Base-by-base conservation (phyloP, 805 yeast genomes). In the Yarrowia keelungensis region DNA sequence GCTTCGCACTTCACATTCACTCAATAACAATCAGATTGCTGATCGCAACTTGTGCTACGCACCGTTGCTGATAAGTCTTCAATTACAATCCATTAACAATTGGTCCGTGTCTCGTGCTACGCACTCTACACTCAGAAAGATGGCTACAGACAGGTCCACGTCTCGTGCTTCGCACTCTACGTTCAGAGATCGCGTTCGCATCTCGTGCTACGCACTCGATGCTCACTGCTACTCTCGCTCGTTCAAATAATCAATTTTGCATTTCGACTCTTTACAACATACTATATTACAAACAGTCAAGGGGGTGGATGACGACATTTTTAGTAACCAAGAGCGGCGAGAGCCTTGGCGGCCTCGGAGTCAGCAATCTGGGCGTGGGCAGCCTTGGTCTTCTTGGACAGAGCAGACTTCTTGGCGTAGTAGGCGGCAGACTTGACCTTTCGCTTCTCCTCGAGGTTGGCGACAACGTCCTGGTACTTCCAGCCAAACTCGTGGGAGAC, bases 391-490 rank as follows among this genome's bases (percentile, higher is more conserved):
- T 94, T 94, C 90, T 91, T 91, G 83, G 89, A 85, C 81, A 91
- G 90, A 83, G 98, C 97, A 83, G 85, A 87, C 97, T 94, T 95
- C 90, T 92, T 92, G 79, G 97, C 96, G 89, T 92, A 92, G 91
- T 91, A 95, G 85, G 97, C 99, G 81, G 97, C 97, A 79, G 97
- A 89, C 88, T 90, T 92, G 82, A 93, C 96, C 90, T 91, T 93
- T 87, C 99, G 91, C 93, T 96, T 94, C 85, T 92, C 98, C 88
- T 95, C 99, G 82, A 95, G 91, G 82, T 93, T 88, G 81, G 92
- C 91, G 79, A 95, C 99, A 81, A 95, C 89, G 75, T 95, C 92
- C 86, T 93, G 97, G 97, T 95, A 95, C 86, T 93, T 95, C 99
- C 99, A 95, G 83, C 99, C 99, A 78, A 95, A 98, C 80, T 97